These are phyloP conservation scores for Lecanicillium sp. DNA, from an alignment of 2,329 filamentous ascomycete species.

Conservation along the genomic window DNA sequence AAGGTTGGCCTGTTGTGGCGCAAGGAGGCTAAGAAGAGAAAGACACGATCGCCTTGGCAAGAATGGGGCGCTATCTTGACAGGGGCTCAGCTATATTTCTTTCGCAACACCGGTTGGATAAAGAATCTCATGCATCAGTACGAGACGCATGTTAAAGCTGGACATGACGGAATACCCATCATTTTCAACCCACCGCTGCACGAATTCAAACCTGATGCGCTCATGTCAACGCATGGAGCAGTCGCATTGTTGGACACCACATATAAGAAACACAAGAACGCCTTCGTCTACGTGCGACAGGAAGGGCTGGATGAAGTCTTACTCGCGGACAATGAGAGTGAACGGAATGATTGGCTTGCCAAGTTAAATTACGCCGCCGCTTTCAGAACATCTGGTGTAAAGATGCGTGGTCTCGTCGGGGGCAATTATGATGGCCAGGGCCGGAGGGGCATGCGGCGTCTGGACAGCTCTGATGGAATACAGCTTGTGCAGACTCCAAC, in stretches of 20 bases:
- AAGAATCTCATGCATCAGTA: constrained; percentile 86
- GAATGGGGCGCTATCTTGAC: constrained; percentile 97
- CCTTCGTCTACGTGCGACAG: constrained; percentile 84
- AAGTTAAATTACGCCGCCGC: constrained; percentile 95
- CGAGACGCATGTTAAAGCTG: constrained; percentile 71
- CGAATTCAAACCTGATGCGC: constrained; percentile 86
- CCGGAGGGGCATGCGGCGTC: constrained; percentile 61
- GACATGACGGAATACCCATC: constrained; percentile 66
- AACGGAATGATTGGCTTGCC: constrained; percentile 94
- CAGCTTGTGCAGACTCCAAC: constrained; percentile 60
- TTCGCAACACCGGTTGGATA: constrained; percentile 87
- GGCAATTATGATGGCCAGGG: constrained; percentile 79
- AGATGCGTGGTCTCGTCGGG: constrained; percentile 80
- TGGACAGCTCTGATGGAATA: constrained; percentile 55
- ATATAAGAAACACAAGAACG: constrained; percentile 94
- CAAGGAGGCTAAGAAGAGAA: constrained; percentile 89
- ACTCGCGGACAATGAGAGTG: constrained; percentile 79
- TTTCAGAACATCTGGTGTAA: constrained; percentile 83
- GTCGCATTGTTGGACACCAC: constrained; percentile 79
- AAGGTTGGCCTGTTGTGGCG: constrained; percentile 94
- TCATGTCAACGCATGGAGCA: constrained; percentile 89
- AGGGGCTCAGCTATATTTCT: constrained; percentile 95
- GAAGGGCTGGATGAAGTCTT: constrained; percentile 85
- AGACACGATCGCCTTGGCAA: constrained; percentile 91
- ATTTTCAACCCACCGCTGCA: constrained; percentile 86